Evolutionary conservation across 106 monocot species (phyloP).

Genomic region (Allium fistulosum): DNA sequence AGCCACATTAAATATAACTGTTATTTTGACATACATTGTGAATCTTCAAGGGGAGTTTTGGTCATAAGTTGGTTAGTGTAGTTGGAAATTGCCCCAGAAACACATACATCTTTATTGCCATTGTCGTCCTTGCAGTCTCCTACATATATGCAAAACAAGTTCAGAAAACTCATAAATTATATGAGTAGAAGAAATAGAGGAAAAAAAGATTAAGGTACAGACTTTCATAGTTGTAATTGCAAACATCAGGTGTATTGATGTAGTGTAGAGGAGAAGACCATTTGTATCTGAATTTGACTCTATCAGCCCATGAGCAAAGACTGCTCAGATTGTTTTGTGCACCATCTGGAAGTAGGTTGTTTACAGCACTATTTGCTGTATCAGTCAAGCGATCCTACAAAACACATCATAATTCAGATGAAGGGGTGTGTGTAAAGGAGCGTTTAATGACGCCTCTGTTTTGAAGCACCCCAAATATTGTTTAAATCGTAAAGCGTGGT

Average conservation of each 20-base stretch:
- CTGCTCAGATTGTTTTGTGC: conserved; percentile 38
- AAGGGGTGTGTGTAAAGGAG: too few relatives aligned
- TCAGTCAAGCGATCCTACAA: conserved; percentile 29
- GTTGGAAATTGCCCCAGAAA: conserved; percentile 49
- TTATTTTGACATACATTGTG: conserved; percentile 12
- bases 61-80: conserved; percentile 43
- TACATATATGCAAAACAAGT: not conserved
- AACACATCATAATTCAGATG: not conserved
- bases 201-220: not conserved
- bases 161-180: not conserved
- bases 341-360: conserved; percentile 36
- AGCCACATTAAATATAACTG: not conserved
- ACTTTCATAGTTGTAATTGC: conserved; percentile 41
- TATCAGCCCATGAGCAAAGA: conserved; percentile 58
- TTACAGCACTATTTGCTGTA: conserved; percentile 27
- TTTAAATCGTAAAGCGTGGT: too few relatives aligned
- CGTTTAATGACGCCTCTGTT: too few relatives aligned
- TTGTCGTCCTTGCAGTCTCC: conserved; percentile 46
- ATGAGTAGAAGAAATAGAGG: not conserved
- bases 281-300: conserved; percentile 25
- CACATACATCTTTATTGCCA: conserved; percentile 35
- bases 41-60: conserved; percentile 10
- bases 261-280: conserved; percentile 57
- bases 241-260: conserved; percentile 45
- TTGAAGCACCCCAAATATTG: too few relatives aligned